A percentile compares a stretch with the other conserved stretches of the same genome.
Evolutionary conservation across 306 rosid genomes (phyloP).

Genomic region (Malus fusca): DNA sequence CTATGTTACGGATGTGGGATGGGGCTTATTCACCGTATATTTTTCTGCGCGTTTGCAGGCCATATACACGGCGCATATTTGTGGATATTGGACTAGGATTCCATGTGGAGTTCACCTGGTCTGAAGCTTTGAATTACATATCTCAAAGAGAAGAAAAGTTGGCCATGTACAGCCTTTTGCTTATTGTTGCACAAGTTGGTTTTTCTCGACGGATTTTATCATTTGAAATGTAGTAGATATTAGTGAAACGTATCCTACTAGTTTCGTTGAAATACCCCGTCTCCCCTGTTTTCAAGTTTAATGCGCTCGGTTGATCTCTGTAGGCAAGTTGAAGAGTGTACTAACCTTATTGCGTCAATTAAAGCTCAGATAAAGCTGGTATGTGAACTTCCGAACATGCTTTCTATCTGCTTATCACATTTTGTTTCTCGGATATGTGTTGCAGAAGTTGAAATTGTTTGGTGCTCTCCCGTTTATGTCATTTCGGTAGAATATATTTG

Average conservation of each 20-base stretch:
- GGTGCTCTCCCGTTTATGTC: neutral
- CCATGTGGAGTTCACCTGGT: conserved; percentile 92
- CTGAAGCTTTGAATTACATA: conserved; percentile 73
- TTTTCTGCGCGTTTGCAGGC: conserved; percentile 36
- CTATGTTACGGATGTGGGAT: neutral
- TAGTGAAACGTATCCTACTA: neutral
- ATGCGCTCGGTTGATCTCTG: conserved; percentile 11
- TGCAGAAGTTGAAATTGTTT: neutral
- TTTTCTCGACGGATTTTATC: neutral
- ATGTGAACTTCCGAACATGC: conserved; percentile 11
- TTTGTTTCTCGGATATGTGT: neutral
- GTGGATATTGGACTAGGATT: conserved; percentile 92
- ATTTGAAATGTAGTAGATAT: neutral
- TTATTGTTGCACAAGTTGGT: neutral
- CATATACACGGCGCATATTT: conserved; percentile 61
- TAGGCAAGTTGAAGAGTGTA: conserved; percentile 84
- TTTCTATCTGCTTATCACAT: neutral
- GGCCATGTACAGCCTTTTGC: conserved; percentile 40
- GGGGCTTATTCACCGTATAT: neutral
- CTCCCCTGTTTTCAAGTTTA: conserved; percentile 4
- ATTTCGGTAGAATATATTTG: neutral
- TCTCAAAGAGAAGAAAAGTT: conserved; percentile 68
- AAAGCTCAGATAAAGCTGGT: conserved; percentile 95
- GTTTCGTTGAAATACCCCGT: neutral
- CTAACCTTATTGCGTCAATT: conserved; percentile 70